Percentiles rank a stretch among this genome's conserved stretches.
These are phyloP conservation scores for Euphorbia schlechtendalii DNA, from an alignment of 441 rosid genomes.

Conservation along the genomic window DNA sequence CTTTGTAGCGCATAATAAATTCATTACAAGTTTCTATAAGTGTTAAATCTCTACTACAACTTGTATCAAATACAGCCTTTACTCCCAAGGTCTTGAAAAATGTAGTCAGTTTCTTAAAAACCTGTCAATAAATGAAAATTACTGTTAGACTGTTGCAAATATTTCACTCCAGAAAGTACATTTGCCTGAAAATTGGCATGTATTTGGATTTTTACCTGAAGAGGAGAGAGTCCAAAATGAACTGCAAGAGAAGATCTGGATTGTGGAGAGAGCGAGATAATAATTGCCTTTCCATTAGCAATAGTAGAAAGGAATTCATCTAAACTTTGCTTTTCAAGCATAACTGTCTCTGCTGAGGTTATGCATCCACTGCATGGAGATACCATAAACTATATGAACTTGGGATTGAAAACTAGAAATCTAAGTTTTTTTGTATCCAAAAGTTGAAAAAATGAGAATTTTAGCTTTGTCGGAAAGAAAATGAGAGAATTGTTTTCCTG, in stretches of 20 bases:
- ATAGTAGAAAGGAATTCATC: conserved; percentile 75
- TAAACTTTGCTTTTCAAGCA: conserved; percentile 97
- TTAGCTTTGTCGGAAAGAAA: not conserved
- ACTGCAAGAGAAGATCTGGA: conserved; percentile 89
- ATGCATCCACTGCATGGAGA: conserved; percentile 69
- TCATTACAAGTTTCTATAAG: conserved; percentile 84
- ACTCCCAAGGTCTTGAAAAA: conserved; percentile 84
- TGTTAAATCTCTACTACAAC: conserved; percentile 69
- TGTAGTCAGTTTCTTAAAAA: conserved; percentile 70
- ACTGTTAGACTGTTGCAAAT: conserved; percentile 1
- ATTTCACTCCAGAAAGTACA: not conserved
- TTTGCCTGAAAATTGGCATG: not conserved
- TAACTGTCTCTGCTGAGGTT: conserved; percentile 93
- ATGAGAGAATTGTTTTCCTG: not conserved
- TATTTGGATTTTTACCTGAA: conserved; percentile 36
- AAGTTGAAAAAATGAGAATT: not conserved
- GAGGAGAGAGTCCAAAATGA: conserved; percentile 62
- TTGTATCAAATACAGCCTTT: conserved; percentile 79
- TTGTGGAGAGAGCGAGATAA: conserved; percentile 80
- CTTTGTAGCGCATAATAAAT: conserved; percentile 60
- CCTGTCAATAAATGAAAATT: conserved; percentile 30
- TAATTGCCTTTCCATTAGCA: conserved; percentile 47
- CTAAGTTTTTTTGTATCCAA: not conserved
- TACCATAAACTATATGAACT: conserved; percentile 1
- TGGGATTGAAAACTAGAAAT: not conserved